Percentiles rank a stretch among this genome's conserved stretches.
Conservation (phyloP, 208 protist genomes). For the Hexamita inflata region DNA sequence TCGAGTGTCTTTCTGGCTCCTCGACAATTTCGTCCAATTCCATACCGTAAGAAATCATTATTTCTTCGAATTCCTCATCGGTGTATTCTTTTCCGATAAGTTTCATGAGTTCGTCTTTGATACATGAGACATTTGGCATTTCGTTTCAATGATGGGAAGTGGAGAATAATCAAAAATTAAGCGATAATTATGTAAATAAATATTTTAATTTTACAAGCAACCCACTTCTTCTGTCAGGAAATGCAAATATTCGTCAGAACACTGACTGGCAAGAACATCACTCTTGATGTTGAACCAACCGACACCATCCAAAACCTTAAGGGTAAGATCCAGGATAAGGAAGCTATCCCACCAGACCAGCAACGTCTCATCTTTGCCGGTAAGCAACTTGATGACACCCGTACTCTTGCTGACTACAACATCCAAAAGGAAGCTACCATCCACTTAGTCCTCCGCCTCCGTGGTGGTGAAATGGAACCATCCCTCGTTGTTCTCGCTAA, state of each 20-base stretch:
- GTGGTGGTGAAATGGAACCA: conserved; percentile 52
- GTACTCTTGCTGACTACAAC: conserved; percentile 90
- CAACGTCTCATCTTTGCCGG: conserved; percentile 73
- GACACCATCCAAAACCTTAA: conserved; percentile 90
- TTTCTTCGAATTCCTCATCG: conserved; percentile 26
- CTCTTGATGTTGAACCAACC: conserved; percentile 78
- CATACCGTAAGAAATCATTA: conserved; percentile 26
- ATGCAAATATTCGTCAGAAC: conserved; percentile 88
- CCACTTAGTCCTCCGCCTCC: conserved; percentile 85
- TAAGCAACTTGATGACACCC: conserved; percentile 88
- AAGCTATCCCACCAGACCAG: conserved; percentile 74
- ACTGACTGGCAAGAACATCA: conserved; percentile 84
- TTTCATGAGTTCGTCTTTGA: neutral
- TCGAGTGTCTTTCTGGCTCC: neutral
- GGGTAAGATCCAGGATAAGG: conserved; percentile 94
- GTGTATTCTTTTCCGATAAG: conserved; percentile 22
- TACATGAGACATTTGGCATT: conserved; percentile 22
- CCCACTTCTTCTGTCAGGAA: neutral
- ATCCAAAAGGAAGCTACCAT: conserved; percentile 97
- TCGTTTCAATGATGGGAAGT: neutral
- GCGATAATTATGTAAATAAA: too few species aligned
- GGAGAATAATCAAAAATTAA: neutral
- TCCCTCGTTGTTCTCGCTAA: conserved; percentile 59
- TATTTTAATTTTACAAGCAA: too few species aligned
- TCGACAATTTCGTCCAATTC: conserved; percentile 37